A percentile compares a stretch with the other conserved stretches of the same genome.
phyloP scores from a whole-genome alignment of 352 stramenopile genomes.

The Globisporangium heterothallicum region DNA sequence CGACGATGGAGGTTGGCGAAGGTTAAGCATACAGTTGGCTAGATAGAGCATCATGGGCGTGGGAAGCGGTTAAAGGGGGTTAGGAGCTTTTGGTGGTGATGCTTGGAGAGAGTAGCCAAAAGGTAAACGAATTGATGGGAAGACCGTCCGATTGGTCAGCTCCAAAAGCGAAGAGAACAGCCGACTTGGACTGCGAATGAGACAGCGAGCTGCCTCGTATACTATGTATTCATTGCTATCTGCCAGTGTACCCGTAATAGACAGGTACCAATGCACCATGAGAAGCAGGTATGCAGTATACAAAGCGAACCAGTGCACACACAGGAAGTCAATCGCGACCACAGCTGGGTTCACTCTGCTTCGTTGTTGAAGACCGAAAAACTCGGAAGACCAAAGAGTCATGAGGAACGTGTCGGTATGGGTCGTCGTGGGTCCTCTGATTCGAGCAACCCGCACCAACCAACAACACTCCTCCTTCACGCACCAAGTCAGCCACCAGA shows the following conservation, averaged over 20 bases:
- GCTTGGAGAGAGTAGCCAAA: constrained; percentile 3
- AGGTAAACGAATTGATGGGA: constrained; percentile 13
- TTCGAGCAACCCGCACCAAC: not conserved
- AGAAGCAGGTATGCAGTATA: no score
- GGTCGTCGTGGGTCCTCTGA: not conserved
- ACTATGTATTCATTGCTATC: no score
- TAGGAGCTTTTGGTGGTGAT: constrained; percentile 6
- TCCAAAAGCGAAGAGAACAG: not conserved
- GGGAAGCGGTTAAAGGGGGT: not conserved
- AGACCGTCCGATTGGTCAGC: constrained; percentile 11
- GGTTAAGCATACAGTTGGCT: constrained; percentile 4
- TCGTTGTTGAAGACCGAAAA: constrained; percentile 1
- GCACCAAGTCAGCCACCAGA: not conserved
- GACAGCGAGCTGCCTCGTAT: not conserved
- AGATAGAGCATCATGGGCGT: not conserved
- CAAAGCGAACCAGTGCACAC: not conserved
- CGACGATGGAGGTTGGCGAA: not conserved
- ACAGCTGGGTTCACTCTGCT: constrained; percentile 4
- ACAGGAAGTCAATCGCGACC: not conserved
- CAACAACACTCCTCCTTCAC: not conserved
- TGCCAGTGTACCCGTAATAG: no score
- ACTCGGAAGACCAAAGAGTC: constrained; percentile 2
- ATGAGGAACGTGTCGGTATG: not conserved
- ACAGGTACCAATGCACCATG: no score
- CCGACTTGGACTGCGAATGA: not conserved